A percentile compares a stretch with the other conserved stretches of the same genome.
These are phyloP conservation scores for Trichoderma gamsii DNA, from an alignment of 495 filamentous ascomycete species.

Conservation along the genomic window DNA sequence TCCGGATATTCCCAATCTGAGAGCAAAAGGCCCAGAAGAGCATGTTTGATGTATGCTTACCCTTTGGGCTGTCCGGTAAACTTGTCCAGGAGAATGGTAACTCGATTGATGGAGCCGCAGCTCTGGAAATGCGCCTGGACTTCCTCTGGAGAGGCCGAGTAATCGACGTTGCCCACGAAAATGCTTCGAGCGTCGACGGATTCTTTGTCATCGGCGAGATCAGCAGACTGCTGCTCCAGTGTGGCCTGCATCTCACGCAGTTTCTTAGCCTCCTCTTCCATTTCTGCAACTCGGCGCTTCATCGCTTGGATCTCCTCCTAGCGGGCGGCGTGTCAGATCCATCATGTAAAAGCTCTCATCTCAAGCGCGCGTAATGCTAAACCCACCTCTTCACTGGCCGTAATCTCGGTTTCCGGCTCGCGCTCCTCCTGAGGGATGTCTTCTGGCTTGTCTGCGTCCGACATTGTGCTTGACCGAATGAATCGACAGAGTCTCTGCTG, in stretches of 20 bases:
- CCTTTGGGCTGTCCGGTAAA: conserved; percentile 98
- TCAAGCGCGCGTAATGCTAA: not conserved
- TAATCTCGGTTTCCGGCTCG: conserved; percentile 12
- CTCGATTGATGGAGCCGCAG: conserved; percentile 95
- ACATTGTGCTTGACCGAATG: conserved; percentile 14
- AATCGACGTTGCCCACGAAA: conserved; percentile 99
- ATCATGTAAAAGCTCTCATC: conserved; percentile 1
- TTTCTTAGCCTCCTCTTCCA: conserved; percentile 97
- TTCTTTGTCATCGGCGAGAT: conserved; percentile 85
- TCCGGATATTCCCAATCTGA: not conserved
- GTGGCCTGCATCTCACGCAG: conserved; percentile 92
- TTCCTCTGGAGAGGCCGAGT: conserved; percentile 94
- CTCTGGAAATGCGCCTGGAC: conserved; percentile 98
- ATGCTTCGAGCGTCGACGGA: conserved; percentile 93
- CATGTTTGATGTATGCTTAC: conserved; percentile 48
- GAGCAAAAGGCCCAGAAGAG: conserved; percentile 19
- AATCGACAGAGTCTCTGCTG: conserved; percentile 11
- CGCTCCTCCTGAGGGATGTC: conserved; percentile 9
- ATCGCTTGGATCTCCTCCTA: conserved; percentile 90
- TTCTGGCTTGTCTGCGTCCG: conserved; percentile 16
- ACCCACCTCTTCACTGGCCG: conserved; percentile 14
- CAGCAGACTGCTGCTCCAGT: conserved; percentile 76
- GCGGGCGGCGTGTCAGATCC: not conserved
- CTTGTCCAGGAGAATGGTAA: conserved; percentile 96
- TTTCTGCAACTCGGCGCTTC: conserved; percentile 96